A percentile compares a stretch with the other conserved stretches of the same genome.
Evolutionary conservation across 257 asterid genomes (phyloP).

Genomic region (Penstemon eatonii): DNA sequence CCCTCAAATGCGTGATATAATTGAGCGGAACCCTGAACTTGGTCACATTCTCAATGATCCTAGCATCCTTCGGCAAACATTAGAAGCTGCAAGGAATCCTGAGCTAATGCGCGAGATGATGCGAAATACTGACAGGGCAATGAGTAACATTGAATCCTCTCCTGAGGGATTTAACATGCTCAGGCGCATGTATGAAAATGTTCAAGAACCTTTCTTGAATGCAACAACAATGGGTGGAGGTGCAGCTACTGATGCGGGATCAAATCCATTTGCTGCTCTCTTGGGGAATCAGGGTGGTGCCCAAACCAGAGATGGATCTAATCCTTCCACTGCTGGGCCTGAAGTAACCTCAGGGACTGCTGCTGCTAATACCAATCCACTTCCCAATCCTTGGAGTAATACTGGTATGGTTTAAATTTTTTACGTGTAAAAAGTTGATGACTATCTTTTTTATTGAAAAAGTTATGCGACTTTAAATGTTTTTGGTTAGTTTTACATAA

Average conservation of each 20-base stretch:
- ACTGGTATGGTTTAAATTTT: slow-evolving; percentile 37
- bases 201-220: slow-evolving; percentile 65
- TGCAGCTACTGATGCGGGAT: slow-evolving; percentile 40
- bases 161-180: slow-evolving; percentile 77
- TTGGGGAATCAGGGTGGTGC: slow-evolving; percentile 48
- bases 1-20: slow-evolving; percentile 72
- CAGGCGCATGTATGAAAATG: slow-evolving; percentile 74
- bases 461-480: not conserved
- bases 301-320: slow-evolving; percentile 41
- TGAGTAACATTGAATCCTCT: slow-evolving; percentile 69
- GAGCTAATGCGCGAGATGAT: slow-evolving; percentile 75
- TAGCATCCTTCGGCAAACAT: slow-evolving; percentile 54
- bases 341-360: slow-evolving; percentile 40
- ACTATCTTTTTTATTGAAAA: not conserved
- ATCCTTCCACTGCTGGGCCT: slow-evolving; percentile 39
- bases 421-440: not conserved
- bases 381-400: slow-evolving; percentile 64
- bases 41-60: slow-evolving; percentile 68
- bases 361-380: slow-evolving; percentile 59
- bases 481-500: not conserved
- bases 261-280: slow-evolving; percentile 60
- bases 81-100: slow-evolving; percentile 70
- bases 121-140: slow-evolving; percentile 69
- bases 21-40: slow-evolving; percentile 69
- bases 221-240: slow-evolving; percentile 52